phyloP scores from a whole-genome alignment of 495 filamentous ascomycete species.

The Aspergillus leporis region DNA sequence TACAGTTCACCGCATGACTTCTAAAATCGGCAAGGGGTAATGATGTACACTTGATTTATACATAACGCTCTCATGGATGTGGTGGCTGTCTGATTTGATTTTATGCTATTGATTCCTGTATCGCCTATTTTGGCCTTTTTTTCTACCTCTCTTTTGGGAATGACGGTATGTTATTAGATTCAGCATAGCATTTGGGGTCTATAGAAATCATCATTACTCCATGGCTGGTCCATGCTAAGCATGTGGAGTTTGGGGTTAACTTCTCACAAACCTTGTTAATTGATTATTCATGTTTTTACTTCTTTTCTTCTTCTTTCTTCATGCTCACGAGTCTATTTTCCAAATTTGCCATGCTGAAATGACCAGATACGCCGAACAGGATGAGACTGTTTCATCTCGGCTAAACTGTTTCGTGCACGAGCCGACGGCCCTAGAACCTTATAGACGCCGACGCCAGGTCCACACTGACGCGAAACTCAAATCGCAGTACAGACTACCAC shows the following conservation, averaged over 20 bases:
- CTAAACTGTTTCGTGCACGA: not conserved
- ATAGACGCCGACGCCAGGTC: not conserved
- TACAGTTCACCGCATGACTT: not conserved
- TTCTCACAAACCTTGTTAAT: not conserved
- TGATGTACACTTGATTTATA: constrained; percentile 4
- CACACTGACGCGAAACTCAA: not conserved
- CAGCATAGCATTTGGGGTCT: constrained; percentile 3
- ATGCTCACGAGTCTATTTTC: no score
- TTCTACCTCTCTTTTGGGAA: not conserved
- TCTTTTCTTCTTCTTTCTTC: not conserved
- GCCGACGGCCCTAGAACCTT: constrained; percentile 2
- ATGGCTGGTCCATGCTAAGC: constrained; percentile 11
- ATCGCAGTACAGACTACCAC: not conserved
- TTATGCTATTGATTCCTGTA: not conserved
- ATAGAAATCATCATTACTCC: constrained; percentile 7
- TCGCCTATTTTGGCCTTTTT: not conserved
- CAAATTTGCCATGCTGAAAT: not conserved
- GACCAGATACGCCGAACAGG: not conserved
- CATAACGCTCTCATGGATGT: not conserved
- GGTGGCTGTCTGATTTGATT: constrained; percentile 4
- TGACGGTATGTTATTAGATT: not conserved
- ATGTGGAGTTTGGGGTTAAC: not conserved
- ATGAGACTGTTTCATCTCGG: not conserved
- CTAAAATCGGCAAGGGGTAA: not conserved
- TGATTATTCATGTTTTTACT: not conserved